Base-by-base conservation (phyloP, 2,329 filamentous ascomycete genomes). In the Fusarium luffae region DNA sequence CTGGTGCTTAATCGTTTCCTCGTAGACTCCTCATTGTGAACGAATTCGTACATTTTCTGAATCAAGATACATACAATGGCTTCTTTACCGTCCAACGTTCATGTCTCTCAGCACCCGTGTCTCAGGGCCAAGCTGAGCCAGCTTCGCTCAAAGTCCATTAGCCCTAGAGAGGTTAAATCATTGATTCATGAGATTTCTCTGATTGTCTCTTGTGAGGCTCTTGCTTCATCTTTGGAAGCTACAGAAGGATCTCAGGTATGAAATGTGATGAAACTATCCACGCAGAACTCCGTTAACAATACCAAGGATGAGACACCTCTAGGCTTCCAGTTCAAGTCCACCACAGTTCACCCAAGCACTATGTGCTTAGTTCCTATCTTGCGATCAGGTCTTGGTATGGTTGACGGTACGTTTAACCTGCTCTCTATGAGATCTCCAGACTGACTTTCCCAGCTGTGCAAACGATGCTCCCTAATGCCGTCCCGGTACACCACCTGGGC, bases 351-450 rank as follows among this genome's bases (percentile, higher is more conserved):
- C 8, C 91, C 93, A 2, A 81, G 85, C 50, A 87, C 86, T 62
- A 88, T 98, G 72, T 94, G 91, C 54, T 86, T 98, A 55, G 91
- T 98, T 4, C 95, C 95, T 40, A 97, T 98, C 79, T 88, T 98
- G n/a, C 88, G 95, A 65, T 97, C 93, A 5, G 95, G 95, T 27
- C 85, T 98, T 42, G 93, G 89, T 78, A 98, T 98, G 94, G 88
- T 97, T 44, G 93, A 97, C 77, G 92, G 91, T 92, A 74, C 23
- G 79, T 40, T 42, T 46, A 37, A 21, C 10, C 40, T n/a, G 16
- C 12, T n/a, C 5, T n/a, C 30, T 25, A 7, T 7, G 5, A 34
- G 7, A 6, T 13, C 16, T 42, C n/a, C 9, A 42, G 46, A 49
- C 68, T 70, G 57, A 72, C 64, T 16, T 21, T 18, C 41, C 14